Base-by-base conservation (phyloP, 257 asterid species). In the Fraxinus americana region DNA sequence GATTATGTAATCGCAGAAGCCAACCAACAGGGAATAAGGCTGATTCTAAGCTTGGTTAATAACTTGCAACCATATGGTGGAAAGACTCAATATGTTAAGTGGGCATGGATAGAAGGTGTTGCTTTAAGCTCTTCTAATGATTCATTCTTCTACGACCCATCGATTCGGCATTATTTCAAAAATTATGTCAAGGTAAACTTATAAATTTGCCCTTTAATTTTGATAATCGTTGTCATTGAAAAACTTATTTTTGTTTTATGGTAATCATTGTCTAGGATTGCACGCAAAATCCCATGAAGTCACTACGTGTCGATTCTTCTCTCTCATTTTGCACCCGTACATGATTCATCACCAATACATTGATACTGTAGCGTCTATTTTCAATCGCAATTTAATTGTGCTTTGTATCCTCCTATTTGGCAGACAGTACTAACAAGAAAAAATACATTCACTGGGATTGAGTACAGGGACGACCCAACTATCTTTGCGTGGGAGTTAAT, bases 101-200 rank as follows among this genome's bases (percentile, higher is more conserved):
- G 99, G 99, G 99, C 99, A 1, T 96, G 98, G 99, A 97, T 93
- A 73, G 99, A 96, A 79, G 98, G 97, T 57, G 91, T 93, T 52
- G 98, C 92, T 52, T 81, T 96, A 74, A 96, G 98, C 85, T 87
- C 99, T 77, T 96, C 99, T 1, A 96, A 96, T 7, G 99, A 96
- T 87, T 96, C 99, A 3, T 96, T 96, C 91, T 96, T 92, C 88
- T 96, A 92, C 38, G 99, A 96, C 86, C 98, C 99, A 32, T 88
- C 98, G 9, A 96, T 93, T 30, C 97, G 97, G 2, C 92, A 78
- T 74, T 92, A 93, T 87, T 96, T 96, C 90, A 96, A 93, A 90
- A 85, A 75, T 74, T 96, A 93, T 70, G 88, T 92, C 72, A 92
- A 92, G 99, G 99, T 96, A 90, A 84, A 7, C 13, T 77, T 80